Conservation (phyloP, 2,329 filamentous ascomycete genomes). For the Kalaharituber pfeilii region DNA sequence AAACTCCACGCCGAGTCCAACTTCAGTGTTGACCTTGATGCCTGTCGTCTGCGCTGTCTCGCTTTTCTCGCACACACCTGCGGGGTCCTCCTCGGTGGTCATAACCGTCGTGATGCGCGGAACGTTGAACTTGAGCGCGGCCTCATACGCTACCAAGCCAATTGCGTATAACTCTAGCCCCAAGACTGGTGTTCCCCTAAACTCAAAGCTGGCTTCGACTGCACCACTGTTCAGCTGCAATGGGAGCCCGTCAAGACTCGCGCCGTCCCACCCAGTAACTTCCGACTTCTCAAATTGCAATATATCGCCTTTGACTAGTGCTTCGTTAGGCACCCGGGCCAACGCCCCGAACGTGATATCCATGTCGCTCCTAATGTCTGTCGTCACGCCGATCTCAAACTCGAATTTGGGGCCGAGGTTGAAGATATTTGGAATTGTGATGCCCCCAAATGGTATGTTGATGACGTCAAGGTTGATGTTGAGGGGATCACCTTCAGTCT, state of each 20-base stretch:
- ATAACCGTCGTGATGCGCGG: conserved; percentile 2
- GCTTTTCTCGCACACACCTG: not conserved
- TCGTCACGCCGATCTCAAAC: conserved; percentile 13
- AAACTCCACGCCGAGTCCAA: not conserved
- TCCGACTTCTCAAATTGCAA: conserved; percentile 4
- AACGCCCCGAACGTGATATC: conserved; percentile 9
- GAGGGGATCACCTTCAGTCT: conserved; percentile 9
- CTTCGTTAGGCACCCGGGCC: conserved; percentile 5
- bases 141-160: conserved; percentile 4
- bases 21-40: not conserved
- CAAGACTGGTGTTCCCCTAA: conserved; percentile 2
- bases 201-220: conserved; percentile 3
- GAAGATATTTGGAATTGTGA: conserved; percentile 17
- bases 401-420: conserved; percentile 16
- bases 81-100: not conserved
- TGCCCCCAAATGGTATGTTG: conserved; percentile 7
- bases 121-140: conserved; percentile 4
- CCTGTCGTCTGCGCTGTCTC: not conserved
- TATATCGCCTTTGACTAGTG: conserved; percentile 4
- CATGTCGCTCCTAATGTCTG: conserved; percentile 2
- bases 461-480: conserved; percentile 3
- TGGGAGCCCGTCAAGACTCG: conserved; percentile 4
- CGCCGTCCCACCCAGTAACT: conserved; percentile 3
- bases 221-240: conserved; percentile 7
- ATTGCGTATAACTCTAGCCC: conserved; percentile 2